Evolutionary conservation across 768 basidiomycete species (phyloP).

Genomic region (Boletus fagicola): DNA sequence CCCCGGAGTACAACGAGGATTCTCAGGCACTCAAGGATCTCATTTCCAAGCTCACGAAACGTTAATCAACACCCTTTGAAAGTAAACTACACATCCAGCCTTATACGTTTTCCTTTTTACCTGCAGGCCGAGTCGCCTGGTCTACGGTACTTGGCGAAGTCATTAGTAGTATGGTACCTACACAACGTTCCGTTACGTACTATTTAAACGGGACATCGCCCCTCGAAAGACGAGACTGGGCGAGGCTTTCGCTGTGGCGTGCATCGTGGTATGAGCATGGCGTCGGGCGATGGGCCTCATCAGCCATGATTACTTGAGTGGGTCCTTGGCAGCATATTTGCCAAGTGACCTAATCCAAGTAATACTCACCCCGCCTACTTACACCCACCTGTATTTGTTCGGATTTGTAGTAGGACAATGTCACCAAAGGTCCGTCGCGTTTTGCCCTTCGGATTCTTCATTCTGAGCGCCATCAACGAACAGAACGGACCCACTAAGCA

Average conservation of each 20-base stretch:
- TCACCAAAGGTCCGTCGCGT: constrained; percentile 1
- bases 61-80: background rate
- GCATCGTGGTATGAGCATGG: constrained; percentile 2
- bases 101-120: background rate
- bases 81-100: constrained; percentile 1
- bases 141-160: constrained; percentile 1
- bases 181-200: background rate
- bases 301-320: background rate
- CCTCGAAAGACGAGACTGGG: background rate
- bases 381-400: background rate
- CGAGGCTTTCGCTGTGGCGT: background rate
- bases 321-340: background rate
- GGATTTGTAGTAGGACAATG: background rate
- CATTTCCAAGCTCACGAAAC: constrained; percentile 5
- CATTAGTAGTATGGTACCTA: background rate
- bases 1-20: constrained; percentile 17
- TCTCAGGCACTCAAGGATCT: constrained; percentile 13
- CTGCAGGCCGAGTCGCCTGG: background rate
- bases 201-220: background rate
- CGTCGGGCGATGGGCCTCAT: background rate
- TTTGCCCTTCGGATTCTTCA: background rate
- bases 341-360: background rate
- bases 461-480: background rate
- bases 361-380: background rate
- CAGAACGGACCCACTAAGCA: constrained; percentile 9